Evolutionary conservation across 2,329 filamentous ascomycete genomes (phyloP).

Genomic region (Monosporascus sp.): DNA sequence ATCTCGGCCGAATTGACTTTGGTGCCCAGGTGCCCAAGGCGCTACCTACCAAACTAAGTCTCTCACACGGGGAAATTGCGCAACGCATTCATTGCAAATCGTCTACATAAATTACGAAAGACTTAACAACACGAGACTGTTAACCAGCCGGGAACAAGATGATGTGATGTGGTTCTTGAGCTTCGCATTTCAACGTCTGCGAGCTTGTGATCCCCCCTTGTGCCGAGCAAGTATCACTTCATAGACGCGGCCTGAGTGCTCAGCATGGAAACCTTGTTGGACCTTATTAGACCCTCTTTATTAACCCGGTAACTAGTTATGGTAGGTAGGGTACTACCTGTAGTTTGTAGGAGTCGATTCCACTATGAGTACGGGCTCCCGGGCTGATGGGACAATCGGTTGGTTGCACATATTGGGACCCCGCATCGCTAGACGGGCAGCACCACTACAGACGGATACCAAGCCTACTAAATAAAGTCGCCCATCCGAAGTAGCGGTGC

Average conservation of each 20-base stretch:
- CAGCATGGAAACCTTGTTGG: background rate
- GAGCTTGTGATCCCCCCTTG: background rate
- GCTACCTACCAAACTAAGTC: too few relatives aligned
- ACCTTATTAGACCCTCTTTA: background rate
- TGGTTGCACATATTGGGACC: background rate
- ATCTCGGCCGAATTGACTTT: background rate
- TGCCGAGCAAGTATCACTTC: background rate
- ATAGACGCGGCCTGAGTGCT: background rate
- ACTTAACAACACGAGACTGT: background rate
- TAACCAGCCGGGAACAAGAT: too few relatives aligned
- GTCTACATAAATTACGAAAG: background rate
- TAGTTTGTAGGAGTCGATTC: too few relatives aligned
- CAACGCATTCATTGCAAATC: background rate
- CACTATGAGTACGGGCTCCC: background rate
- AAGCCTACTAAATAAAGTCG: too few relatives aligned
- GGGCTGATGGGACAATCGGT: background rate
- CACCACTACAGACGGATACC: too few relatives aligned
- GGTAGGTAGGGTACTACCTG: background rate
- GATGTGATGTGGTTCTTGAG: too few relatives aligned
- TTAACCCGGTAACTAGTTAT: background rate
- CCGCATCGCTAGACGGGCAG: background rate
- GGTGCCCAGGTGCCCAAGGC: background rate
- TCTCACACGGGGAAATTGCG: background rate
- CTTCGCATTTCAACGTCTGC: too few relatives aligned
- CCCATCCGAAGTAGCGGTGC: too few relatives aligned